Evolutionary conservation across 441 rosid species (phyloP).

Genomic region (Gossypium aridum): DNA sequence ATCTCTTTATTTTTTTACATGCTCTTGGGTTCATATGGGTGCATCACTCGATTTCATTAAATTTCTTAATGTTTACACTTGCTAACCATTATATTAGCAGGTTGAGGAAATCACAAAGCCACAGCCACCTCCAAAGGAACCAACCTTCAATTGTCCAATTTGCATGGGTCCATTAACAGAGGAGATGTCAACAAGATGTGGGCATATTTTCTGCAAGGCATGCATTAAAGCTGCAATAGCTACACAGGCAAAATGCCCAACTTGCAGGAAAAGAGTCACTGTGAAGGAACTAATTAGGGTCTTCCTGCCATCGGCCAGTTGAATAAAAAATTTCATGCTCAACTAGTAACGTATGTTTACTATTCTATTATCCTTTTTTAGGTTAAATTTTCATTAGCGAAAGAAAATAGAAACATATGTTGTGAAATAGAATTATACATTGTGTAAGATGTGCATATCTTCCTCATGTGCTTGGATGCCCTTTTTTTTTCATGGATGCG

Average conservation of each 20-base stretch:
- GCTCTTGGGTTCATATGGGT: neutral
- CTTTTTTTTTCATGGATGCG: neutral
- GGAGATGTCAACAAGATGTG: conserved; percentile 86
- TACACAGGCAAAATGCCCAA: conserved; percentile 67
- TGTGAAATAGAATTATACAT: neutral
- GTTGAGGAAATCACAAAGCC: conserved; percentile 27
- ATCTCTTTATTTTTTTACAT: neutral
- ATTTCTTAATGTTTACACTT: conserved; percentile 6
- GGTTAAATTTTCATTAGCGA: neutral
- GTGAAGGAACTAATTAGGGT: conserved; percentile 66
- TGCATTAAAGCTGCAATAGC: conserved; percentile 63
- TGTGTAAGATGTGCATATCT: neutral
- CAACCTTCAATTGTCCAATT: conserved; percentile 77
- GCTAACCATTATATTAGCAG: conserved; percentile 26
- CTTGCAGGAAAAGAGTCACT: conserved; percentile 68
- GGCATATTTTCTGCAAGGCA: conserved; percentile 86
- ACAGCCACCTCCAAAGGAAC: conserved; percentile 48
- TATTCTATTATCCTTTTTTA: neutral
- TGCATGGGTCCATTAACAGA: conserved; percentile 71
- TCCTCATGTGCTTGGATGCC: neutral
- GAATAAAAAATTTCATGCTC: conserved; percentile 22
- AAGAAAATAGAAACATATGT: neutral
- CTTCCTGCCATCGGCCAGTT: conserved; percentile 73
- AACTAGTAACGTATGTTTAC: conserved; percentile 30
- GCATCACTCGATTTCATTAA: neutral